Conservation (phyloP, 495 filamentous ascomycete species). For the Penicillium paxilli region DNA sequence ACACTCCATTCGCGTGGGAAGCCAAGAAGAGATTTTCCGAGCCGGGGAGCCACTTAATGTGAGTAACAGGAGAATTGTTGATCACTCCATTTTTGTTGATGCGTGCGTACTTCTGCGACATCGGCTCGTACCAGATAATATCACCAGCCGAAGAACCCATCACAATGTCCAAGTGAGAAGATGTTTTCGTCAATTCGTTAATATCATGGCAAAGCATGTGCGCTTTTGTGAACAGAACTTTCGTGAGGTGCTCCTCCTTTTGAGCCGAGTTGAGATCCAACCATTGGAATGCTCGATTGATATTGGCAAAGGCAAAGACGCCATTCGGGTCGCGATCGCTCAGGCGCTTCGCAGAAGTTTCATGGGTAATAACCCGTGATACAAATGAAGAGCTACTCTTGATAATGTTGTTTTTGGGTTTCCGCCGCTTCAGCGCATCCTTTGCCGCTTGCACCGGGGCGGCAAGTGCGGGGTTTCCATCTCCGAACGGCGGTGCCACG, state of each 20-base stretch:
- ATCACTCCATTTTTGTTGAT: conserved; percentile 96
- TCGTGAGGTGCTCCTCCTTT: conserved; percentile 83
- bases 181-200: conserved; percentile 76
- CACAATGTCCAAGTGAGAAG: conserved; percentile 81
- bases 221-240: conserved; percentile 94
- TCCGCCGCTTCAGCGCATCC: conserved; percentile 75
- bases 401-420: conserved; percentile 95
- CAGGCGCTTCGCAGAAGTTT: conserved; percentile 72
- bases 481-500: conserved; percentile 75
- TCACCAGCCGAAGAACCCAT: conserved; percentile 96
- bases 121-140: conserved; percentile 98
- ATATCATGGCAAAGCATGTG: conserved; percentile 95
- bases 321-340: conserved; percentile 77
- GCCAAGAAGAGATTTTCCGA: conserved; percentile 94
- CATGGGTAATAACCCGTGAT: conserved; percentile 89
- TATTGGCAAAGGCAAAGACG: conserved; percentile 87
- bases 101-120: conserved; percentile 91
- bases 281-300: conserved; percentile 92
- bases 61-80: conserved; percentile 77
- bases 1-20: conserved; percentile 87
- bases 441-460: conserved; percentile 53
- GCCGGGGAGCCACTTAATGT: conserved; percentile 89
- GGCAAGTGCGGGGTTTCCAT: conserved; percentile 74
- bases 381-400: conserved; percentile 99
- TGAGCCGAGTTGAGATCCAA: conserved; percentile 60